A percentile compares a stretch with the other conserved stretches of the same genome.
These are phyloP conservation scores for Xerocomus minutiporus DNA, from an alignment of 1,284 basidiomycete species.

Conservation along the genomic window DNA sequence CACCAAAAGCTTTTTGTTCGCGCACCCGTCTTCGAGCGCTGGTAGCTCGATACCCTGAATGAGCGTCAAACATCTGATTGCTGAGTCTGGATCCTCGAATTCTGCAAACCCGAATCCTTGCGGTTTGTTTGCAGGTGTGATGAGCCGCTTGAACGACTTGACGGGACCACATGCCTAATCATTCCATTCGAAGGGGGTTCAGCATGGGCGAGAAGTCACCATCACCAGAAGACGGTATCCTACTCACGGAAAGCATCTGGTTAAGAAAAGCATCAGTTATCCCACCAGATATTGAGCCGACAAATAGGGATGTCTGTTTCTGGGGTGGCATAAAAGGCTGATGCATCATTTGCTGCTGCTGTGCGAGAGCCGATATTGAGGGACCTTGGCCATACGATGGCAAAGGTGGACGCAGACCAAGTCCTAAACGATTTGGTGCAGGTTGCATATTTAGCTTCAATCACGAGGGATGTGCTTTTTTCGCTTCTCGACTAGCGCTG, in stretches of 20 bases:
- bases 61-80: constrained; percentile 74
- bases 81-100: constrained; percentile 85
- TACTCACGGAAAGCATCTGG: constrained; percentile 69
- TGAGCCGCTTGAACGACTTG: constrained; percentile 84
- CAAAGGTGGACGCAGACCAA: constrained; percentile 78
- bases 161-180: constrained; percentile 81
- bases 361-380: constrained; percentile 81
- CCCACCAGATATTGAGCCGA: constrained; percentile 93
- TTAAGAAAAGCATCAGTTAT: constrained; percentile 80
- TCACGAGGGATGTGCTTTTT: constrained; percentile 1
- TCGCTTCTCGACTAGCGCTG: not conserved
- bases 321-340: constrained; percentile 57
- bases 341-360: constrained; percentile 66
- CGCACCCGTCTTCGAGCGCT: constrained; percentile 77
- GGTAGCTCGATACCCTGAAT: constrained; percentile 85
- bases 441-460: constrained; percentile 53
- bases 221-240: not conserved
- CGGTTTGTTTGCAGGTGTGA: constrained; percentile 84
- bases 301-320: constrained; percentile 71
- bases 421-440: constrained; percentile 67
- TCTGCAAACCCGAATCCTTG: constrained; percentile 95
- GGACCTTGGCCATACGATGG: constrained; percentile 82
- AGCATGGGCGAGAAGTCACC: not conserved
- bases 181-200: not conserved
- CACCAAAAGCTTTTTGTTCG: constrained; percentile 83